These are phyloP conservation scores for Breynia disticha DNA, from an alignment of 441 rosid genomes.

Conservation along the genomic window DNA sequence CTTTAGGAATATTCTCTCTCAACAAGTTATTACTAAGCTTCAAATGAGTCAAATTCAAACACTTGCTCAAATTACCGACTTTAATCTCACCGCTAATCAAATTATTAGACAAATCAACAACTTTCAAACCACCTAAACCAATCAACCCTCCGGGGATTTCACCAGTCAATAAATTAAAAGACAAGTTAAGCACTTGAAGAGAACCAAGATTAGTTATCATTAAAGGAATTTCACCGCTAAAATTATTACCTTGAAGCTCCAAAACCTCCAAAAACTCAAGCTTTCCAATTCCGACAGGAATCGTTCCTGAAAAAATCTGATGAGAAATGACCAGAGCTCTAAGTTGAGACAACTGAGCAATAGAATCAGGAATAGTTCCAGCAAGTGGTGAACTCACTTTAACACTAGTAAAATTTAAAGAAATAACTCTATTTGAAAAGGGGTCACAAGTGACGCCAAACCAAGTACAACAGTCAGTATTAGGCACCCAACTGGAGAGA, in stretches of 20 bases:
- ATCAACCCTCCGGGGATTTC: constrained; percentile 31
- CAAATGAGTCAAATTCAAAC: constrained; percentile 37
- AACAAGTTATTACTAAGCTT: constrained; percentile 49
- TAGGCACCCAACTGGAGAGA: constrained; percentile 31
- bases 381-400: constrained; percentile 8
- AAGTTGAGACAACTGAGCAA: constrained; percentile 28
- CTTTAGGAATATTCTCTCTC: constrained; percentile 31
- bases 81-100: constrained; percentile 27
- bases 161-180: constrained; percentile 42
- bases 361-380: constrained; percentile 30
- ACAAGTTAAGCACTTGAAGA: constrained; percentile 43
- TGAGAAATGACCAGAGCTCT: constrained; percentile 30
- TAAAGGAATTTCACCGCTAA: constrained; percentile 39
- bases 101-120: constrained; percentile 51
- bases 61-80: constrained; percentile 21
- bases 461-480: constrained; percentile 36
- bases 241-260: constrained; percentile 56
- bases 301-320: constrained; percentile 39
- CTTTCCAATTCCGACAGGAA: constrained; percentile 30
- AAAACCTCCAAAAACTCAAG: constrained; percentile 38
- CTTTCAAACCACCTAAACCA: constrained; percentile 29
- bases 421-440: constrained; percentile 25
- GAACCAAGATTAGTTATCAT: constrained; percentile 29
- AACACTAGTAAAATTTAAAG: constrained; percentile 21
- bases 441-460: constrained; percentile 36